Percentiles rank a stretch among this genome's conserved stretches.
Conservation (phyloP, 306 rosid genomes). For the Lotus japonicus region DNA sequence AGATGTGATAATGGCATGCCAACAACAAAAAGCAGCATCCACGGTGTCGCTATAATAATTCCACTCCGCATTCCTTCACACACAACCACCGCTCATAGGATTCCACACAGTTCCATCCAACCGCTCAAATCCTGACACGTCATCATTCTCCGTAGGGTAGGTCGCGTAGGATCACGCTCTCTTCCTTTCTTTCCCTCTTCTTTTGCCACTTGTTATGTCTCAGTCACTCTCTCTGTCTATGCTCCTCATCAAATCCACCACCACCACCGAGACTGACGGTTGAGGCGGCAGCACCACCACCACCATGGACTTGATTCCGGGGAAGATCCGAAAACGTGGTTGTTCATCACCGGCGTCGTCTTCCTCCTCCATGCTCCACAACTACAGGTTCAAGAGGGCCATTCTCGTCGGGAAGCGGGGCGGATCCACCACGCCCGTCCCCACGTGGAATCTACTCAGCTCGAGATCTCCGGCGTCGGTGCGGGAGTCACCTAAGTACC, state of each 20-base stretch:
- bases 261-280: neutral
- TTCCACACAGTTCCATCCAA: neutral
- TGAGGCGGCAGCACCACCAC: constrained; percentile 38
- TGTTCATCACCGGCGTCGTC: constrained; percentile 93
- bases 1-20: neutral
- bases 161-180: neutral
- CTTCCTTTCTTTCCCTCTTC: constrained; percentile 8
- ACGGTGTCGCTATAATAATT: neutral
- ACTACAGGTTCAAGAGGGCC: constrained; percentile 87
- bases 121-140: constrained; percentile 2
- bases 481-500: constrained; percentile 62
- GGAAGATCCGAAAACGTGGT: constrained; percentile 93
- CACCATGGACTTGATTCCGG: constrained; percentile 62
- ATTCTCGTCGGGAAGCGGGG: constrained; percentile 74
- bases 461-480: constrained; percentile 75
- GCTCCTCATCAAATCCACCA: constrained; percentile 21
- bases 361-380: constrained; percentile 73
- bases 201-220: constrained; percentile 9
- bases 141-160: neutral
- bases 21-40: neutral
- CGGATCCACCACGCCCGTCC: constrained; percentile 88
- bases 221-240: neutral
- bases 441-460: constrained; percentile 77
- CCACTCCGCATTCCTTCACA: neutral
- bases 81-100: neutral